These are phyloP conservation scores for Pinus albicaulis DNA, from an alignment of 75 land plant species.

Conservation along the genomic window DNA sequence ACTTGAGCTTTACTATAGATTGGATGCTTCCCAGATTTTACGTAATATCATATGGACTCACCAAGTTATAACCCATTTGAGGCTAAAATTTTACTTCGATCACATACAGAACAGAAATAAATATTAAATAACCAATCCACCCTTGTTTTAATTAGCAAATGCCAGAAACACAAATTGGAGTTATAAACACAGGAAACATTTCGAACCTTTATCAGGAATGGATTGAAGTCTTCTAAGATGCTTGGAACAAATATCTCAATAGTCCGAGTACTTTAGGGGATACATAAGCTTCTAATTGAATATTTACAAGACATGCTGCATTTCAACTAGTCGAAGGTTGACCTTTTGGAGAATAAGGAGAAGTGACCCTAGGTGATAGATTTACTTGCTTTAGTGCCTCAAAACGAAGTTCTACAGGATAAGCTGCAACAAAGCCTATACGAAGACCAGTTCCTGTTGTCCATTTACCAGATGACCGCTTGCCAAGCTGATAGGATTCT, in stretches of 20 bases:
- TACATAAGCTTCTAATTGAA: background rate
- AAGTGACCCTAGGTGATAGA: constrained; percentile 26
- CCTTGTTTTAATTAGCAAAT: background rate
- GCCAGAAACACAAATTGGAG: background rate
- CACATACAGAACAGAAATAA: background rate
- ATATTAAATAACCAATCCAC: background rate
- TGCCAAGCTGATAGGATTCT: constrained; percentile 16
- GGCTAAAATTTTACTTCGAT: background rate
- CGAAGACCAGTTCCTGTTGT: constrained; percentile 24
- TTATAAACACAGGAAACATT: background rate
- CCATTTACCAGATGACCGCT: constrained; percentile 23
- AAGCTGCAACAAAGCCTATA: constrained; percentile 21
- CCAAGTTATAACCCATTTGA: background rate
- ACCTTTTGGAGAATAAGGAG: constrained; percentile 3
- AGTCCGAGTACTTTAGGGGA: background rate
- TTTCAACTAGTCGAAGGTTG: background rate
- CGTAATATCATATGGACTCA: background rate
- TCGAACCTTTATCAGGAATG: background rate
- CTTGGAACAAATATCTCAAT: background rate
- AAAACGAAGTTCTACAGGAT: constrained; percentile 24
- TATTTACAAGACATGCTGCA: background rate
- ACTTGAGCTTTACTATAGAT: background rate
- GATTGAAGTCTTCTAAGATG: background rate
- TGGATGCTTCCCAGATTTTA: background rate
- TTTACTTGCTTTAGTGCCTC: constrained; percentile 38